A percentile compares a stretch with the other conserved stretches of the same genome.
Evolutionary conservation across 1,284 basidiomycete genomes (phyloP).

Genomic region (Boletus semigastroideus): DNA sequence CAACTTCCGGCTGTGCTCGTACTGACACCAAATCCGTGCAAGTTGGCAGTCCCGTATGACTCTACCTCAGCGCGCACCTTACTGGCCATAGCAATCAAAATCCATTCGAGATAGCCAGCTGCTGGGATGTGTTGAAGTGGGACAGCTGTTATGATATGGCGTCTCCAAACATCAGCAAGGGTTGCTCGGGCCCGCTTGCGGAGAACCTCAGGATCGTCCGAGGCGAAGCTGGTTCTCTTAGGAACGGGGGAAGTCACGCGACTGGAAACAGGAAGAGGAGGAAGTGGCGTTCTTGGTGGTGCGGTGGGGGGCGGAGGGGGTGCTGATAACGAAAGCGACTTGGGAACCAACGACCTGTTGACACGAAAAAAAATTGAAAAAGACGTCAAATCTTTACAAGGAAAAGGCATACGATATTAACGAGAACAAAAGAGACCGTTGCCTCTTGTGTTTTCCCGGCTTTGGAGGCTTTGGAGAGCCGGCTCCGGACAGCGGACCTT

Average conservation of each 20-base stretch:
- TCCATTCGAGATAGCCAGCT: conserved; percentile 33
- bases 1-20: conserved; percentile 2
- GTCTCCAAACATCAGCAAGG: conserved; percentile 74
- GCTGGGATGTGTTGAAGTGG: conserved; percentile 27
- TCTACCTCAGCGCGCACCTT: conserved; percentile 21
- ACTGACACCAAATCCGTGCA: not conserved
- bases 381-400: not conserved
- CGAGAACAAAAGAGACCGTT: conserved; percentile 64
- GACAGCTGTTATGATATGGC: conserved; percentile 58
- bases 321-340: conserved; percentile 26
- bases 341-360: conserved; percentile 40
- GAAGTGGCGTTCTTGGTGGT: conserved; percentile 30
- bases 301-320: conserved; percentile 30
- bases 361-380: conserved; percentile 5
- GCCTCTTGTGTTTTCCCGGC: conserved; percentile 50
- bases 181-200: conserved; percentile 70
- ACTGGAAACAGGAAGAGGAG: conserved; percentile 19
- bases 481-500: conserved; percentile 7
- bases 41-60: conserved; percentile 5
- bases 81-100: conserved; percentile 21
- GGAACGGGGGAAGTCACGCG: conserved; percentile 10
- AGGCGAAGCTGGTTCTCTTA: conserved; percentile 16
- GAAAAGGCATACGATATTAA: conserved; percentile 54
- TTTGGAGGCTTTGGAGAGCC: conserved; percentile 22
- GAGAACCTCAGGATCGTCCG: conserved; percentile 38